These are phyloP conservation scores for Sugiyamaella boreocaroliniensis DNA, from an alignment of 805 yeast genomes.

Conservation along the genomic window DNA sequence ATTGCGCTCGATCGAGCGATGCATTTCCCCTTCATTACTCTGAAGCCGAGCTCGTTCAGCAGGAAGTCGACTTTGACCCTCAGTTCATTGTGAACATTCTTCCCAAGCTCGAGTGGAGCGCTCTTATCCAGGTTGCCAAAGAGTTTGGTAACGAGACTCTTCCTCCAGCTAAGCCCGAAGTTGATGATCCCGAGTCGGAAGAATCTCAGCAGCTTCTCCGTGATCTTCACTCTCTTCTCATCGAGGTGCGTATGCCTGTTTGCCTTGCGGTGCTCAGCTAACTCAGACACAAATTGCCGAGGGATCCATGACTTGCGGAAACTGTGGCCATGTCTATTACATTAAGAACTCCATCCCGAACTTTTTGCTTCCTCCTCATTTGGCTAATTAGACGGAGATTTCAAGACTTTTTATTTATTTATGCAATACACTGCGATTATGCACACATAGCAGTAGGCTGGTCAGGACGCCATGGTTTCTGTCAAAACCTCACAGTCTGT, in stretches of 20 bases:
- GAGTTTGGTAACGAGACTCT: constrained; percentile 59
- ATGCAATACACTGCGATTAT: no score
- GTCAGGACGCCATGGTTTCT: no score
- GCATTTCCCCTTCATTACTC: constrained; percentile 77
- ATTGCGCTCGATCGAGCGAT: constrained; percentile 65
- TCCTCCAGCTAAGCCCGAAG: constrained; percentile 33
- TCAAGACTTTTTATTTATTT: background rate
- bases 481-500: no score
- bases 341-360: constrained; percentile 93
- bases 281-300: constrained; percentile 64
- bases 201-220: constrained; percentile 47
- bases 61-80: constrained; percentile 73
- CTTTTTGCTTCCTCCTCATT: constrained; percentile 88
- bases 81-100: constrained; percentile 71
- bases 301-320: constrained; percentile 83
- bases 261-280: background rate
- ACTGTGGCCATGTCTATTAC: constrained; percentile 81
- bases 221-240: constrained; percentile 69
- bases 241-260: constrained; percentile 41
- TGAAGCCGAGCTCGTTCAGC: constrained; percentile 63
- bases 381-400: constrained; percentile 39
- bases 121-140: constrained; percentile 65
- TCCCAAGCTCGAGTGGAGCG: constrained; percentile 84
- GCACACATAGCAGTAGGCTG: no score
- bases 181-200: constrained; percentile 43